These are phyloP conservation scores for Dothideomycetes sp. DNA, from an alignment of 2,329 filamentous ascomycete genomes.

Conservation along the genomic window DNA sequence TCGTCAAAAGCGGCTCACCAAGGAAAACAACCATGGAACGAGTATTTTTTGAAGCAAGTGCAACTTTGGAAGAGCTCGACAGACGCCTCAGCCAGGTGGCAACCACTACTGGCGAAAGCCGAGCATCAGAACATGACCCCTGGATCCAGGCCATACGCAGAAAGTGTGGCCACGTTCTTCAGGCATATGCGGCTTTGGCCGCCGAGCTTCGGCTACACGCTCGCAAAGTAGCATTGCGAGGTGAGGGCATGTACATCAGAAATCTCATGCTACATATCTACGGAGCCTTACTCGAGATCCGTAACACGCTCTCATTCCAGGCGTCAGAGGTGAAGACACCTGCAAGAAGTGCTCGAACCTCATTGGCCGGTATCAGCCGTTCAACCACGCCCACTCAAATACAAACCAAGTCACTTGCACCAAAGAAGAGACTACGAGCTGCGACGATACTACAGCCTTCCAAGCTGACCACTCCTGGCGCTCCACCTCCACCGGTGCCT, in stretches of 20 bases:
- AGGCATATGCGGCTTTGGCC: constrained; percentile 41
- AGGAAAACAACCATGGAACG: constrained; percentile 13
- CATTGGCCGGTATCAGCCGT: constrained; percentile 24
- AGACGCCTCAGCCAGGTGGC: constrained; percentile 44
- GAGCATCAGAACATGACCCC: constrained; percentile 10
- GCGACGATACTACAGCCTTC: constrained; percentile 42
- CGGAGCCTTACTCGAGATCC: constrained; percentile 48
- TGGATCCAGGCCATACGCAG: constrained; percentile 19
- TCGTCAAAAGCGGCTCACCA: constrained; percentile 14
- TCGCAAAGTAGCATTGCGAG: constrained; percentile 44
- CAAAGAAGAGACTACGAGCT: constrained; percentile 39
- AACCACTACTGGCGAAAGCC: constrained; percentile 41
- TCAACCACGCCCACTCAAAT: constrained; percentile 40
- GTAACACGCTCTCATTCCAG: constrained; percentile 48
- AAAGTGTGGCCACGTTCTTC: constrained; percentile 42
- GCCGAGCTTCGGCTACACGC: constrained; percentile 40
- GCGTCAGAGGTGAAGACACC: constrained; percentile 31
- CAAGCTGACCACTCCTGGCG: constrained; percentile 25
- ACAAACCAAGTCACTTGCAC: constrained; percentile 31
- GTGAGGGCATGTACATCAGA: constrained; percentile 49
- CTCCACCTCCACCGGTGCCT: constrained; percentile 32
- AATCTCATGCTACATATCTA: constrained; percentile 51
- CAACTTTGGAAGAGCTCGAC: constrained; percentile 48
- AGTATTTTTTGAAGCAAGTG: constrained; percentile 41
- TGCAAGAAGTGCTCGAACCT: constrained; percentile 21